phyloP scores from a whole-genome alignment of 345 rosid species.

The Salix udensis region DNA sequence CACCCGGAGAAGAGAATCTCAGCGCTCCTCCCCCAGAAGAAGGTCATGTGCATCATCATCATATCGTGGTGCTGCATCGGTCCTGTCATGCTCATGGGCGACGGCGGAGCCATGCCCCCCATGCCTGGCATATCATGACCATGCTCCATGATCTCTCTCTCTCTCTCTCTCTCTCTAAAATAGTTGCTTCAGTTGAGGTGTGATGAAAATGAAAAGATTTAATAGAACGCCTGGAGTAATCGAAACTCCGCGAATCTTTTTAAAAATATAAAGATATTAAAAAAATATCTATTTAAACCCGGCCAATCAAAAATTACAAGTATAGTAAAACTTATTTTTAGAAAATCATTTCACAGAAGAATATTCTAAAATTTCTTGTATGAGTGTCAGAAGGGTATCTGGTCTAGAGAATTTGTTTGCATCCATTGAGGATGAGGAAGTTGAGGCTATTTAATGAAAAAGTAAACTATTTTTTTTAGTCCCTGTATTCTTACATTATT shows the following conservation, averaged over 20 bases:
- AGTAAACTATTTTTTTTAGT: not conserved
- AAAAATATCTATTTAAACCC: too few species aligned
- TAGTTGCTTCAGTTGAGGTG: not conserved
- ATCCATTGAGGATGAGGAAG: not conserved
- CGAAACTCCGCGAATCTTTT: too few species aligned
- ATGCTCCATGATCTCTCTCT: not conserved
- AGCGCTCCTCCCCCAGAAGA: constrained; percentile 38
- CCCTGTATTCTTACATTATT: not conserved
- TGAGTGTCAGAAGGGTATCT: too few species aligned
- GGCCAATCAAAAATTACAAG: too few species aligned
- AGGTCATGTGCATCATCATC: constrained; percentile 42
- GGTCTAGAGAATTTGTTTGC: not conserved
- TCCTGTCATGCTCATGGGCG: not conserved
- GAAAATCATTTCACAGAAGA: too few species aligned
- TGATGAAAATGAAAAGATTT: not conserved
- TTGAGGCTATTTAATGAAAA: not conserved
- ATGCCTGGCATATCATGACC: not conserved
- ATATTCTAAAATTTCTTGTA: too few species aligned
- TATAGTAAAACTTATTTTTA: too few species aligned
- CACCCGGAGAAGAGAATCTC: constrained; percentile 41
- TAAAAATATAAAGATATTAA: too few species aligned
- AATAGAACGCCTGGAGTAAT: too few species aligned
- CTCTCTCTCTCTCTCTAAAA: not conserved
- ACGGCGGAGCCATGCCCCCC: not conserved
- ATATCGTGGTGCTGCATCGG: constrained; percentile 1